A percentile compares a stretch with the other conserved stretches of the same genome.
phyloP scores from a whole-genome alignment of 2,329 filamentous ascomycete genomes.

The Aspergillus piperis region DNA sequence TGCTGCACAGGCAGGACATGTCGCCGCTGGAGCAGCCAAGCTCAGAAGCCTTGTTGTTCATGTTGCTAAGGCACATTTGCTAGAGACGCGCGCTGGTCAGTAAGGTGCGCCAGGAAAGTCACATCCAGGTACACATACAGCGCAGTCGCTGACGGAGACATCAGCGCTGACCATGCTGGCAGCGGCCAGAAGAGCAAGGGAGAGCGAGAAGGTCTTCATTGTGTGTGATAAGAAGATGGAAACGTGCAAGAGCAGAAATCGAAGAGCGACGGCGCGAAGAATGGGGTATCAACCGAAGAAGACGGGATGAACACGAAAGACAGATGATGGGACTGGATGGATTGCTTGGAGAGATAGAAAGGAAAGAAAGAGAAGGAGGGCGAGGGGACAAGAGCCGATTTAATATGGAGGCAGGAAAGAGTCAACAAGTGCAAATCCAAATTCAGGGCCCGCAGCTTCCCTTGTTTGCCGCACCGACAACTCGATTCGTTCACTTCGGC shows the following conservation, averaged over 20 bases:
- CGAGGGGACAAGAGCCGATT: constrained; percentile 12
- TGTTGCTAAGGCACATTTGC: constrained; percentile 49
- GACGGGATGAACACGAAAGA: background rate
- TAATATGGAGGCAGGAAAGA: constrained; percentile 15
- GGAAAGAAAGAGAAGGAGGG: background rate
- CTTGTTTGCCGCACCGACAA: constrained; percentile 5
- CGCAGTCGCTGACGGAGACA: constrained; percentile 31
- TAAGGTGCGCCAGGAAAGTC: background rate
- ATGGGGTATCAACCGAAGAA: constrained; percentile 4
- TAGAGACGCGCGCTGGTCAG: constrained; percentile 25
- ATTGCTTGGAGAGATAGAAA: background rate
- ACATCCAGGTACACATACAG: constrained; percentile 26
- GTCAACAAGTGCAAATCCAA: constrained; percentile 4
- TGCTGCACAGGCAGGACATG: constrained; percentile 44
- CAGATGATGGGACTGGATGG: background rate
- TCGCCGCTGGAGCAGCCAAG: constrained; percentile 45
- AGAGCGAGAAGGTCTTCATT: constrained; percentile 38
- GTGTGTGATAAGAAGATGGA: constrained; percentile 6
- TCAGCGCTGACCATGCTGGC: constrained; percentile 29
- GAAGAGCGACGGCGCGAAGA: constrained; percentile 2
- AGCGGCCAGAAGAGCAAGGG: constrained; percentile 33
- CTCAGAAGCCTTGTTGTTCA: constrained; percentile 41
- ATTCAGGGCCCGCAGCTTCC: background rate
- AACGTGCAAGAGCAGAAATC: constrained; percentile 1
- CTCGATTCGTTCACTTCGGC: background rate